Evolutionary conservation across 2,329 filamentous ascomycete species (phyloP), one percentile per base, ranked within the genome.

Genomic region (Pseudocercospora macadamiae): DNA sequence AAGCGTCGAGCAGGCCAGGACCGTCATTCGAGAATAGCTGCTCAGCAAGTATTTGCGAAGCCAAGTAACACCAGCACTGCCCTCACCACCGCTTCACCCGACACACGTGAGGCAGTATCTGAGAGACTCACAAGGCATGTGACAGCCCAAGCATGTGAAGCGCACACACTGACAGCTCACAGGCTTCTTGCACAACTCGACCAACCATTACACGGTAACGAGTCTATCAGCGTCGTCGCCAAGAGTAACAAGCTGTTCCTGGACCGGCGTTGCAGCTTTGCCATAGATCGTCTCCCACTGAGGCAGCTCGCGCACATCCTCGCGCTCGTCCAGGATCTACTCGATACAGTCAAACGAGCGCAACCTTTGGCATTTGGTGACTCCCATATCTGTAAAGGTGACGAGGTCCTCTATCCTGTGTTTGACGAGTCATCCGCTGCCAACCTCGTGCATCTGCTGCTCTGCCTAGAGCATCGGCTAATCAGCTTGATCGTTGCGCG

Each of bases 231-330:
- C 8, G 63, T 53, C 62, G 63, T 76, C 44, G 76, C 77, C 16
- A 80, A 79, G 47, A 34, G 18, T 49, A 23, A 49, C 26, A n/a
- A 49, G 47, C 47, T n/a, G 23, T 26, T 47, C 14, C 42, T 28
- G 19, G 42, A 18, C 10, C 12, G 42, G 16, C 23, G 42, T 14
- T 14, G 12, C 23, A 21, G 14, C 14, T 47, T 47, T 34, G 47
- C 28, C 32, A 21, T 30, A 9, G n/a, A 30, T 8, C 47, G 10
- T 64, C 74, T 42, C 18, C 8, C 51, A 18, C 36, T 53, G 32
- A 42, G 16, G 30, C 32, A 42, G 51, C 51, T 79, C 56, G 71
- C 76, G 62, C 75, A 79, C 61, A 57, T 79, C 32, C 69, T 80
- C 36, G 51, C 23, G 1, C 19, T n/a, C 18, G n/a, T 53, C 18